Conservation (phyloP, 148 eudicot species). For the Nepenthes gracilis region DNA sequence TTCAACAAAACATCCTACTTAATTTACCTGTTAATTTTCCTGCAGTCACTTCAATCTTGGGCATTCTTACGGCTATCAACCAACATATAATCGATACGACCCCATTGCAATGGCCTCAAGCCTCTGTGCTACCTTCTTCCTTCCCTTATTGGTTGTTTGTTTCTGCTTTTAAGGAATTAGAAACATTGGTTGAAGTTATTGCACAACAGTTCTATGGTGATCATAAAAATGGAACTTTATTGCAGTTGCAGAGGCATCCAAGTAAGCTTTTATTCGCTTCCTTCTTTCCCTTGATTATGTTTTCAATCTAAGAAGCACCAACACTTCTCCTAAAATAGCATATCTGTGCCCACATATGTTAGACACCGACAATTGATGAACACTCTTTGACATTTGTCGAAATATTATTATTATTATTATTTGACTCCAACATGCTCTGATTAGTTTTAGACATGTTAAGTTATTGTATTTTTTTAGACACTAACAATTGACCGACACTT, state of each 20-base stretch:
- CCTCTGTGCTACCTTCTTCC: constrained; percentile 31
- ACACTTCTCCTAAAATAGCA: too few relatives aligned
- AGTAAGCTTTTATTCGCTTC: constrained; percentile 28
- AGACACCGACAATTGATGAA: too few relatives aligned
- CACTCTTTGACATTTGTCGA: too few relatives aligned
- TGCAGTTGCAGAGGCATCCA: constrained; percentile 56
- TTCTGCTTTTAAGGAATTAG: constrained; percentile 74
- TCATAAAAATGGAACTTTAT: constrained; percentile 89
- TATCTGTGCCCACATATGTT: too few relatives aligned
- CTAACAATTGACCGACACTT: too few relatives aligned
- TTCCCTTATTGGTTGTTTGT: constrained; percentile 75
- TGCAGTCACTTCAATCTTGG: constrained; percentile 79
- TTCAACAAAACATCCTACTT: background rate
- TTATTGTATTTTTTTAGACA: too few relatives aligned
- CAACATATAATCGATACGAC: constrained; percentile 71
- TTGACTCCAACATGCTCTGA: too few relatives aligned
- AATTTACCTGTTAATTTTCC: background rate
- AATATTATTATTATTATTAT: too few relatives aligned
- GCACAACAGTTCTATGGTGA: constrained; percentile 75
- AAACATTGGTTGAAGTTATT: constrained; percentile 86
- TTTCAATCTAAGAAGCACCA: too few relatives aligned
- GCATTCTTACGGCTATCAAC: constrained; percentile 67
- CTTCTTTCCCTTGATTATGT: constrained; percentile 2
- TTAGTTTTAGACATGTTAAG: too few relatives aligned
- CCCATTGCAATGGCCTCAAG: constrained; percentile 26